Evolutionary conservation across 805 yeast genomes (phyloP), one percentile per base, ranked within the genome.

Genomic region (Saccharomyces eubayanus): DNA sequence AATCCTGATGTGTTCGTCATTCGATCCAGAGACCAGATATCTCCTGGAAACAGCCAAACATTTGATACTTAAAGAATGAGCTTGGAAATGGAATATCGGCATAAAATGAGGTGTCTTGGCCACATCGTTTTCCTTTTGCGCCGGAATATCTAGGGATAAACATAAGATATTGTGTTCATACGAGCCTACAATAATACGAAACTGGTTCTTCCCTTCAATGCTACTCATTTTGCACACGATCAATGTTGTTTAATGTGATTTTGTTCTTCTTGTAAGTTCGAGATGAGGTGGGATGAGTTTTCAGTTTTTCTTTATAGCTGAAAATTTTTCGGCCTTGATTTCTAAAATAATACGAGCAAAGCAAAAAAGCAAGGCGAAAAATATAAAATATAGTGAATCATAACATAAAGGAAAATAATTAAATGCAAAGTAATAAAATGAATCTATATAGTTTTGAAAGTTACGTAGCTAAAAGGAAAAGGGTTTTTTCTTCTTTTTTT

Each of bases 31-130:
- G 2, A 90, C 97, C 46, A 94, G 74, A 66, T 89, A 90, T 64
- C 97, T 76, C 62, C 81, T 85, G 29, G 94, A 88, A 21, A 84
- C 74, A 58, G 92, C 97, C 59, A 94, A 76, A 49, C 94, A 78
- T 68, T 91, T 85, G 53, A 94, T 89, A 36, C 97, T 87, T 51
- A 89, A 77, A 0, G 96, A 76, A 71, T 94, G 99, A 1, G 99
- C 96, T 62, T 92, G 89, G 72, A 94, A 92, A 69, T 94, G 97
- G 75, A 94, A 94, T 46, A 94, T 84, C 2, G 98, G 96, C 48
- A 89, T 90, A 73, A 94, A 94, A 9, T 88, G 76, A 0, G 90
- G 84, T 8, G 78, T 74, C 51, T 58, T 45, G 9, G 43, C 24
- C 24, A 4, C 24, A 36, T 36, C 43, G 11, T 36, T 10, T 36